Percentiles rank a stretch among this genome's conserved stretches.
phyloP scores from a whole-genome alignment of 2,329 filamentous ascomycete genomes.

The Amauroascus verrucosus region DNA sequence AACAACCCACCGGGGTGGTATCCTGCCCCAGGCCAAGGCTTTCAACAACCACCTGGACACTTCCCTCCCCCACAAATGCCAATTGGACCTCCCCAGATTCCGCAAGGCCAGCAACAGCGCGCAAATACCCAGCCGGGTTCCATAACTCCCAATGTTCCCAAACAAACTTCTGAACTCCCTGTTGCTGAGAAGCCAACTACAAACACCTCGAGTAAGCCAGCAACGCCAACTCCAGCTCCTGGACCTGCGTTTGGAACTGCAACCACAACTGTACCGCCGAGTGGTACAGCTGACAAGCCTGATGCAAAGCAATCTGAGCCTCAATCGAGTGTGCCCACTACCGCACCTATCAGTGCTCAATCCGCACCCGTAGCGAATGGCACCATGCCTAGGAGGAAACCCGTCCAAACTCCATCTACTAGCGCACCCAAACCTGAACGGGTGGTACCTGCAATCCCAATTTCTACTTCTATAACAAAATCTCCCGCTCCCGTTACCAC shows the following conservation, averaged over 20 bases:
- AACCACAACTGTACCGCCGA: slow-evolving; percentile 22
- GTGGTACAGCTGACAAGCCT: slow-evolving; percentile 17
- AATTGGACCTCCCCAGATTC: slow-evolving; percentile 46
- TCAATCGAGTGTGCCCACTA: slow-evolving; percentile 14
- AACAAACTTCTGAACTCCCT: slow-evolving; percentile 36
- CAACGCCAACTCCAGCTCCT: slow-evolving; percentile 25
- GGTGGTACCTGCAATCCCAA: slow-evolving; percentile 39
- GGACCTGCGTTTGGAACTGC: slow-evolving; percentile 10
- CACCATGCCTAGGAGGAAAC: not conserved
- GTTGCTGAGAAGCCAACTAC: slow-evolving; percentile 30
- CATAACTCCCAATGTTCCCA: slow-evolving; percentile 22
- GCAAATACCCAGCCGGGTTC: slow-evolving; percentile 22
- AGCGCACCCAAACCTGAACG: slow-evolving; percentile 32
- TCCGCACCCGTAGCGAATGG: slow-evolving; percentile 15
- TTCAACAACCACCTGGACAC: slow-evolving; percentile 54
- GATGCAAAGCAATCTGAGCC: slow-evolving; percentile 26
- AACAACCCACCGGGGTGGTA: slow-evolving; percentile 69
- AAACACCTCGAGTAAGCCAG: slow-evolving; percentile 29
- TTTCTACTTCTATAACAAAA: slow-evolving; percentile 28
- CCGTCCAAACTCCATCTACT: slow-evolving; percentile 18
- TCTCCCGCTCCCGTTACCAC: slow-evolving; percentile 24
- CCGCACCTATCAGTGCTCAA: slow-evolving; percentile 16
- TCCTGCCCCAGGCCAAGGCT: slow-evolving; percentile 62
- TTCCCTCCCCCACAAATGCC: slow-evolving; percentile 54
- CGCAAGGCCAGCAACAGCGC: slow-evolving; percentile 22